Percentiles rank a stretch among this genome's conserved stretches.
Evolutionary conservation across 192 early-diverging fungal species (phyloP).

Genomic region (Coemansia sp.): DNA sequence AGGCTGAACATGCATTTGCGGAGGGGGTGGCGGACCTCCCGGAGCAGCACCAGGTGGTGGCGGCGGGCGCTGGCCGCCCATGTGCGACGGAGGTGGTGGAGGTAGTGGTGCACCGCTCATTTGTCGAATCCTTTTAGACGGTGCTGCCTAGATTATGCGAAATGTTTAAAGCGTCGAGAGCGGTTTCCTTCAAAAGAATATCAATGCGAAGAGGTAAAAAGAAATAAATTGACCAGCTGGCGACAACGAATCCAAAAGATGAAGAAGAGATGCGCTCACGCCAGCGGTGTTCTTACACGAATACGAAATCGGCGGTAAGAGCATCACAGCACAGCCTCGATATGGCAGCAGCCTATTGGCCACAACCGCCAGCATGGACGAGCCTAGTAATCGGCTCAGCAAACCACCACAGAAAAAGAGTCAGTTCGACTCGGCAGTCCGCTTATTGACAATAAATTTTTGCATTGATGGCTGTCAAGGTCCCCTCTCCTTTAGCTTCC

Average conservation of each 20-base stretch:
- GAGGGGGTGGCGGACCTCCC: slow-evolving; percentile 9
- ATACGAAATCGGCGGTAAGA: background rate
- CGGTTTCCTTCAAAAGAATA: background rate
- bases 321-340: background rate
- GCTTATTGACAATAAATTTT: background rate
- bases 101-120: slow-evolving; percentile 19
- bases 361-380: background rate
- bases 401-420: background rate
- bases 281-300: background rate
- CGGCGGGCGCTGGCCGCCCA: slow-evolving; percentile 21
- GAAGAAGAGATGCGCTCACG: background rate
- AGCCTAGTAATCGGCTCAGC: background rate
- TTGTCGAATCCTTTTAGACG: background rate
- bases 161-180: background rate
- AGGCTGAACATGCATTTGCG: slow-evolving; percentile 13
- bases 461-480: background rate
- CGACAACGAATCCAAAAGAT: background rate
- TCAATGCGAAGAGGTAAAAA: background rate
- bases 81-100: slow-evolving; percentile 16
- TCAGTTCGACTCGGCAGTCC: background rate
- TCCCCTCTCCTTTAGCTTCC: slow-evolving; percentile 1
- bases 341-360: background rate
- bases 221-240: background rate
- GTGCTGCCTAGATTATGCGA: background rate
- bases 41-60: slow-evolving; percentile 16